Percentiles rank a stretch among this genome's conserved stretches.
Conservation (phyloP, 768 basidiomycete species). For the Tricholoma terreum region DNA sequence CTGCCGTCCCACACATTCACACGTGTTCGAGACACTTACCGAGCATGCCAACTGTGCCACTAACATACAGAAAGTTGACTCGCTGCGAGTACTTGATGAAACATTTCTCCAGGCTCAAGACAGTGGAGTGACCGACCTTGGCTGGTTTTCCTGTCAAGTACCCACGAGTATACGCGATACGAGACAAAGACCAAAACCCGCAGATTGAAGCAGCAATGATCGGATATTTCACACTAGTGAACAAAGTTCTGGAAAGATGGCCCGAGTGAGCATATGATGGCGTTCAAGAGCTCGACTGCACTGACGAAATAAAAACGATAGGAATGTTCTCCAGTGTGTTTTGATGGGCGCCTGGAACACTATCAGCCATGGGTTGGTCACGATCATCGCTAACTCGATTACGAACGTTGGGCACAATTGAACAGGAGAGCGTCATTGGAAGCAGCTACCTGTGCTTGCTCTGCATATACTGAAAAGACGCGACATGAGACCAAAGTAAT, state of each 20-base stretch:
- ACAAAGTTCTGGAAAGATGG: constrained; percentile 35
- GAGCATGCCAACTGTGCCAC: constrained; percentile 14
- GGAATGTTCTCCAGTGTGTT: constrained; percentile 57
- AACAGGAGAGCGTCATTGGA: constrained; percentile 53
- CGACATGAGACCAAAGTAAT: background rate
- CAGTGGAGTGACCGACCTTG: constrained; percentile 28
- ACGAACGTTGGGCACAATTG: constrained; percentile 71
- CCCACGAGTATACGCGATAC: constrained; percentile 44
- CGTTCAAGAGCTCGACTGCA: background rate
- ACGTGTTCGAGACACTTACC: constrained; percentile 14
- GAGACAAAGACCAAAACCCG: constrained; percentile 38
- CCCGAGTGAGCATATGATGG: background rate
- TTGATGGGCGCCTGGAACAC: constrained; percentile 60
- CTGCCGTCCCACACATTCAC: no score
- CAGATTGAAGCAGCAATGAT: constrained; percentile 35
- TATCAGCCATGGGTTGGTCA: background rate
- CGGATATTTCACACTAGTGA: constrained; percentile 41
- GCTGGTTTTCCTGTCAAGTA: constrained; percentile 43
- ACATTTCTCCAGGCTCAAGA: no score
- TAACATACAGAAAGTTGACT: no score
- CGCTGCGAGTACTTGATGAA: no score
- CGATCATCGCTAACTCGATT: no score
- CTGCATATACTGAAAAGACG: constrained; percentile 57
- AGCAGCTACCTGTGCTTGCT: constrained; percentile 53
- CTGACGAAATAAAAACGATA: constrained; percentile 41